phyloP scores from a whole-genome alignment of 208 protist species.

The Acanthamoeba triangularis region DNA sequence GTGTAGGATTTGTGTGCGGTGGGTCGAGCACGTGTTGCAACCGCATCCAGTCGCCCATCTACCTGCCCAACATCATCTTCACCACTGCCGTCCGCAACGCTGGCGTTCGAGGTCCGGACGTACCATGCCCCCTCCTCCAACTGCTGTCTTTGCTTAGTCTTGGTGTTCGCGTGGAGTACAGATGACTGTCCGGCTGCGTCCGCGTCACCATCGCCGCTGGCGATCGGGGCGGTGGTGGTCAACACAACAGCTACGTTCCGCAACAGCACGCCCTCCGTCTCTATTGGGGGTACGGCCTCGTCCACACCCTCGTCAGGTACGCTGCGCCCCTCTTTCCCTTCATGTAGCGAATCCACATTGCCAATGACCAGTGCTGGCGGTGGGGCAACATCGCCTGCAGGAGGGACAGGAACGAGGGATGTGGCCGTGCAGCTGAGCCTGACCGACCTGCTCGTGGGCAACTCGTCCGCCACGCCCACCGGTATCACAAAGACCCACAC shows the following conservation, averaged over 20 bases:
- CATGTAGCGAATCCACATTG: background rate
- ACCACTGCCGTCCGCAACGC: no score
- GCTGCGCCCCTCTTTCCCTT: background rate
- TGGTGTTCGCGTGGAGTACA: background rate
- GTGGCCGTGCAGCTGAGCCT: background rate
- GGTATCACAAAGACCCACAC: background rate
- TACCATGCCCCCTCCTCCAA: no score
- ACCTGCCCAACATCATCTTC: no score
- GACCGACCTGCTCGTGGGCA: background rate
- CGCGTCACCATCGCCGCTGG: background rate
- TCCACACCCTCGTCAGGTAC: background rate
- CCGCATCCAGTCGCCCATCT: no score
- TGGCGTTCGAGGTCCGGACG: no score
- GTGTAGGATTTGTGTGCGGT: no score
- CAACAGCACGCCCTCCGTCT: slow-evolving; percentile 1
- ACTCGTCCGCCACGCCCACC: background rate
- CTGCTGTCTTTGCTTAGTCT: no score
- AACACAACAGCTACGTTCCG: background rate
- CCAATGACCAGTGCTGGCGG: no score
- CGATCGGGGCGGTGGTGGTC: background rate
- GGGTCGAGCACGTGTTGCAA: no score
- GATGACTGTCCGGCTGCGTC: background rate
- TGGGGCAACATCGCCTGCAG: background rate
- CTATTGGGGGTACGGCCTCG: background rate
- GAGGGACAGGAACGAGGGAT: background rate